These are phyloP conservation scores for Asclepias syriaca DNA, from an alignment of 257 asterid species.

Conservation along the genomic window DNA sequence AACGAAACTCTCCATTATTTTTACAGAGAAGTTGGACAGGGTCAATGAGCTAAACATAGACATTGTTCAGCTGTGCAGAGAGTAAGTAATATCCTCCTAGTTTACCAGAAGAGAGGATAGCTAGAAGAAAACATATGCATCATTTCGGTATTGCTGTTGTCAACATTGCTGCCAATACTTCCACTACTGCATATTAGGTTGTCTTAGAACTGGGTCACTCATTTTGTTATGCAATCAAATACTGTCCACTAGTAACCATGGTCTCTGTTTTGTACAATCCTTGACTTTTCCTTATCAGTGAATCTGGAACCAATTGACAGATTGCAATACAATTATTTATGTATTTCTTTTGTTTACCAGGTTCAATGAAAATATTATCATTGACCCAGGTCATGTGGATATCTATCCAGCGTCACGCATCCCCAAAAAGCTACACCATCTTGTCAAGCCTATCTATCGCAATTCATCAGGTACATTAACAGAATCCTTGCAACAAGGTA, in stretches of 20 bases:
- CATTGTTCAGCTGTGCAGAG: constrained; percentile 77
- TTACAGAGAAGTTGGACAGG: constrained; percentile 70
- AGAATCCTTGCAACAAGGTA: constrained; percentile 26
- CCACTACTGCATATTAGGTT: background rate
- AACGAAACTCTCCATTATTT: constrained; percentile 18
- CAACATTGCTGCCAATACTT: background rate
- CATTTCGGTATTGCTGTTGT: background rate
- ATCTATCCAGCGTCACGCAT: constrained; percentile 85
- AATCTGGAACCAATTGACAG: constrained; percentile 3
- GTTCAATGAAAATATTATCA: constrained; percentile 82
- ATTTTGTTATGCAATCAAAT: background rate
- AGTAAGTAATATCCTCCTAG: constrained; percentile 45
- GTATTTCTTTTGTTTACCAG: constrained; percentile 40
- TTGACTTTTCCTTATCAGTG: background rate
- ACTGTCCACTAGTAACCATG: background rate
- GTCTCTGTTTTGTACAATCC: background rate
- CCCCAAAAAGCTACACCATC: constrained; percentile 69
- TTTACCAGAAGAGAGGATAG: background rate
- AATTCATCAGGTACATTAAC: constrained; percentile 32
- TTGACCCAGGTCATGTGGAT: constrained; percentile 94
- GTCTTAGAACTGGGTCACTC: background rate
- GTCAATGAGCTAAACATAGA: constrained; percentile 58
- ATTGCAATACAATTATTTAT: constrained; percentile 21
- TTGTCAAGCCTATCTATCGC: constrained; percentile 66
- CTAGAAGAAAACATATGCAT: background rate